phyloP scores from a whole-genome alignment of 176 grass and related monocot species.

The Oryza coarctata region DNA sequence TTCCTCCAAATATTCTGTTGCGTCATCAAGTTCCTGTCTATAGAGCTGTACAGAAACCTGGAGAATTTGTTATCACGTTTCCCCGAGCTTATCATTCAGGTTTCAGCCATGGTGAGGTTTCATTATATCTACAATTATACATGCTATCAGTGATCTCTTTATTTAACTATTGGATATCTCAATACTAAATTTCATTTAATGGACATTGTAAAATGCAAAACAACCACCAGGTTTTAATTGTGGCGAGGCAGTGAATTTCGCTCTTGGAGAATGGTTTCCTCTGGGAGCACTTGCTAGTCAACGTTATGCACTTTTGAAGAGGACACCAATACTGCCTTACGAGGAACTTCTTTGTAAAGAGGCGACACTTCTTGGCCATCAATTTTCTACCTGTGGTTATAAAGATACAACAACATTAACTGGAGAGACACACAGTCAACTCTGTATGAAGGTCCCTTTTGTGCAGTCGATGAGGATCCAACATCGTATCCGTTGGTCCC shows the following conservation, averaged over 20 bases:
- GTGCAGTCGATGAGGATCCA: constrained; percentile 81
- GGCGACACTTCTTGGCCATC: constrained; percentile 46
- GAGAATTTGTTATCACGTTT: constrained; percentile 94
- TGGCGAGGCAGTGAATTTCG: constrained; percentile 96
- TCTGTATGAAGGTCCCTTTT: constrained; percentile 64
- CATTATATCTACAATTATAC: not conserved
- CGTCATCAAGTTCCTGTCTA: constrained; percentile 78
- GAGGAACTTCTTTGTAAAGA: constrained; percentile 97
- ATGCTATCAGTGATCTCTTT: constrained; percentile 9
- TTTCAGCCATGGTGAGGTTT: constrained; percentile 82
- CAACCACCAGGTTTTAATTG: constrained; percentile 70
- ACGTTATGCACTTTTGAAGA: constrained; percentile 81
- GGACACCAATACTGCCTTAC: constrained; percentile 74
- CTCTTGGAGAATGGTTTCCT: constrained; percentile 78
- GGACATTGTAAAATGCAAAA: not conserved
- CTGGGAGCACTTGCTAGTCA: constrained; percentile 75
- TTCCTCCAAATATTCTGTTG: constrained; percentile 89
- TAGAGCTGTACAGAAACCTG: constrained; percentile 85
- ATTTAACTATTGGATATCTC: constrained; percentile 12
- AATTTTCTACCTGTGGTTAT: constrained; percentile 26
- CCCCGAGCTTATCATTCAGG: constrained; percentile 93
- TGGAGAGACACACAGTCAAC: constrained; percentile 28
- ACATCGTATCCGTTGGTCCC: constrained; percentile 50
- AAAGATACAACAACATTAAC: constrained; percentile 18
- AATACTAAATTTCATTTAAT: constrained; percentile 22